phyloP scores from a whole-genome alignment of 169 alveolate genomes.

The Babesia bovis region DNA sequence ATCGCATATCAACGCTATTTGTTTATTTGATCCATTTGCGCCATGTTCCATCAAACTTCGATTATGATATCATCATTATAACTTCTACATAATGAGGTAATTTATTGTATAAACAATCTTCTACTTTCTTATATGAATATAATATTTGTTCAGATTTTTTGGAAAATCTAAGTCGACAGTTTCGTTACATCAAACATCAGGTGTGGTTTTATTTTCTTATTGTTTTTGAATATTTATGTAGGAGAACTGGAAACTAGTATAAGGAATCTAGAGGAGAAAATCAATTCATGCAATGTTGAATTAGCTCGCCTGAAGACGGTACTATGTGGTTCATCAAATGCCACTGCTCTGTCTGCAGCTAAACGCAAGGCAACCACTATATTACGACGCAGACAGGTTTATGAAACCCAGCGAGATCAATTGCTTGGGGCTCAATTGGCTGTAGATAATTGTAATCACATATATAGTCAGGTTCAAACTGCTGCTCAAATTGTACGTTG shows the following conservation, averaged over 20 bases:
- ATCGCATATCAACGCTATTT: no score
- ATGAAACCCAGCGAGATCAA: constrained; percentile 28
- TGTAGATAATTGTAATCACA: constrained; percentile 22
- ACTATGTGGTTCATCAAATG: background rate
- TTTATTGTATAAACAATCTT: background rate
- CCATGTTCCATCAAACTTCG: no score
- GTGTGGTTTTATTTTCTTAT: background rate
- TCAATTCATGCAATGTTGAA: constrained; percentile 28
- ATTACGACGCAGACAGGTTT: constrained; percentile 13
- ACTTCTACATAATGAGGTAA: constrained; percentile 5
- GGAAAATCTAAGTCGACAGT: constrained; percentile 3
- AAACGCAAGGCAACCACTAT: constrained; percentile 23
- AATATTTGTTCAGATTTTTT: constrained; percentile 5
- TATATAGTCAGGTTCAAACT: constrained; percentile 22
- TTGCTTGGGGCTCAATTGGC: constrained; percentile 8
- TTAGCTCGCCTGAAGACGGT: constrained; percentile 22
- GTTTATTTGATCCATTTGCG: no score
- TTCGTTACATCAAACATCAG: constrained; percentile 28
- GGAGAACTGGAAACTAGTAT: constrained; percentile 9
- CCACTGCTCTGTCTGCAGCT: constrained; percentile 14
- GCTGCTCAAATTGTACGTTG: constrained; percentile 20
- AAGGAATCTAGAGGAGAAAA: constrained; percentile 15
- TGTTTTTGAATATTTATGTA: background rate
- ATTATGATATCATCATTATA: background rate
- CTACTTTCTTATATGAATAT: background rate